Evolutionary conservation across 495 filamentous ascomycete genomes (phyloP), one percentile per base, ranked within the genome.

Genomic region (Penicillium pulvis): DNA sequence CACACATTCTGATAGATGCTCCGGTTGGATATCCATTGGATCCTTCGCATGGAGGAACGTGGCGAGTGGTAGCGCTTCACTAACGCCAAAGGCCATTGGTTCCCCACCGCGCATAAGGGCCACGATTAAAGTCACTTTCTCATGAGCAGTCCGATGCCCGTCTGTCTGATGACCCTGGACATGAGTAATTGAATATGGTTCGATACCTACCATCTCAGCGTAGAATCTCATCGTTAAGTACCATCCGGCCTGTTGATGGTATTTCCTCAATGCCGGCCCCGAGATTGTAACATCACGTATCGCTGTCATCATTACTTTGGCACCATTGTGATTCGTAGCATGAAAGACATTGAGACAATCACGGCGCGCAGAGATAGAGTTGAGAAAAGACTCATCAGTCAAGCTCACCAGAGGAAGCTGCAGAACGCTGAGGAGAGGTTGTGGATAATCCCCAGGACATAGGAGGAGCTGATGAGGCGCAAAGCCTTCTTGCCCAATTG

Each of bases 91-190:
- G n/a, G 86, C 87, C 83, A 90, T 85, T 12, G 86, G 74, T 65
- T 87, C 85, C 26, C 86, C 86, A 19, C 82, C 86, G 30, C 86
- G 83, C 86, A 89, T 87, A 24, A 89, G 67, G 0, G 84, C 69
- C 12, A 89, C 76, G 44, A 90, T 87, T 16, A 77, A 59, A 4
- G 84, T 88, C 19, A 70, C 57, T 9, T 70, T 7, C 67, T 90
- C 83, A 42, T 79, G 36, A 0, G 54, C 39, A 8, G 89, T 76
- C 10, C 79, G 79, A 63, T 85, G 75, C n/a, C 86, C 85, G 1
- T 28, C 59, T 3, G 73, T 81, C 8, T 42, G 16, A 45, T 80
- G 56, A 26, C 79, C 82, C 54, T 85, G 81, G 1, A 87, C 82
- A 58, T 89, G 83, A 7, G 58, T 53, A 44, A 87, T 87, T 1